Evolutionary conservation across 805 yeast species (phyloP).

Genomic region (Lachancea sp.): DNA sequence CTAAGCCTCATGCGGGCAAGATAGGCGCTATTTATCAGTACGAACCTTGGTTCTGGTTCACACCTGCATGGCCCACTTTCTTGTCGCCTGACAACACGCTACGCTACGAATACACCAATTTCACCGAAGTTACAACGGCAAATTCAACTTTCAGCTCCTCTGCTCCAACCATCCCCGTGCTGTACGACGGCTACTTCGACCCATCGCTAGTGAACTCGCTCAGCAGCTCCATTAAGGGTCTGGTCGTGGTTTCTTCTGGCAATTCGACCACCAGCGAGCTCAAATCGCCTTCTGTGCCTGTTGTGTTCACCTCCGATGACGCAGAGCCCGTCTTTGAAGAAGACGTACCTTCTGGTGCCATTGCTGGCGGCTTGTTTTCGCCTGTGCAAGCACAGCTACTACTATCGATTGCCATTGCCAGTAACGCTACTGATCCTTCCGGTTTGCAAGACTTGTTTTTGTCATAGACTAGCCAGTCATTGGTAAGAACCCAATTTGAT

Average conservation of each 20-base stretch:
- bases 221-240: conserved; percentile 18
- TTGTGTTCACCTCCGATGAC: conserved; percentile 26
- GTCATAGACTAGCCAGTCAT: not conserved
- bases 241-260: conserved; percentile 23
- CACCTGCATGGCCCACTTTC: conserved; percentile 19
- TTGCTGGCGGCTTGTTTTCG: conserved; percentile 29
- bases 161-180: conserved; percentile 23
- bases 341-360: conserved; percentile 20
- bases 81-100: conserved; percentile 17
- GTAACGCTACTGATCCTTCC: conserved; percentile 15
- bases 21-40: conserved; percentile 21
- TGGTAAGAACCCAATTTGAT: too few species aligned
- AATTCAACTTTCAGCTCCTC: conserved; percentile 13
- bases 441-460: conserved; percentile 10
- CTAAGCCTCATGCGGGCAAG: conserved; percentile 13
- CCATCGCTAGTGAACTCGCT: conserved; percentile 13
- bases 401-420: conserved; percentile 25
- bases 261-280: conserved; percentile 18
- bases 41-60: conserved; percentile 23
- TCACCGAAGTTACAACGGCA: conserved; percentile 15
- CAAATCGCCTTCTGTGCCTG: conserved; percentile 14
- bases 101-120: conserved; percentile 19
- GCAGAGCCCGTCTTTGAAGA: conserved; percentile 14
- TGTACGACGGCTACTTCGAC: conserved; percentile 23
- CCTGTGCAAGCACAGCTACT: conserved; percentile 31